Evolutionary conservation across 2,329 filamentous ascomycete genomes (phyloP).

Genomic region (Neophaeococcomyces mojaviensis): DNA sequence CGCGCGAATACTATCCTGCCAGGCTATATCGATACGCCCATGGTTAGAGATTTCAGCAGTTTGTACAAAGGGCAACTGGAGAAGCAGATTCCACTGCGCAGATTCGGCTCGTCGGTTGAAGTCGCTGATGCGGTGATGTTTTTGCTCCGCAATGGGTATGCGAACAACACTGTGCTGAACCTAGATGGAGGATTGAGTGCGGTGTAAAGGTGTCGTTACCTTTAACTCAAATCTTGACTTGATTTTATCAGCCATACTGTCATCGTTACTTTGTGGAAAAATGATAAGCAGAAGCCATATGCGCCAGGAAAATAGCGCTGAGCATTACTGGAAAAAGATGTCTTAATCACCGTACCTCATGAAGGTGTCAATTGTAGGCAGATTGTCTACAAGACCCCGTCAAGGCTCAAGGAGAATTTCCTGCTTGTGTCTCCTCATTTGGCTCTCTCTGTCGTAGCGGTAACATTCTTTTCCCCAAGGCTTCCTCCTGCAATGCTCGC

Average conservation of each 20-base stretch:
- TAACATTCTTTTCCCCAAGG: too few species aligned
- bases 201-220: conserved; percentile 32
- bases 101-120: conserved; percentile 62
- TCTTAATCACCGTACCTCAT: too few species aligned
- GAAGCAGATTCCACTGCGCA: conserved; percentile 53
- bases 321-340: too few species aligned
- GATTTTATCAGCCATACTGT: background rate
- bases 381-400: too few species aligned
- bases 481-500: too few species aligned
- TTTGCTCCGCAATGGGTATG: conserved; percentile 68
- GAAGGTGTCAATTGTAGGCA: too few species aligned
- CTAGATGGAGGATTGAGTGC: conserved; percentile 78
- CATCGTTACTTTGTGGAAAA: too few species aligned
- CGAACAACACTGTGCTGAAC: conserved; percentile 80
- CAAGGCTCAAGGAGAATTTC: too few species aligned
- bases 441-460: too few species aligned
- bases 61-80: conserved; percentile 5
- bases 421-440: too few species aligned
- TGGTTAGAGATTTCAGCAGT: conserved; percentile 59
- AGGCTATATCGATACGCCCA: conserved; percentile 73
- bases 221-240: background rate
- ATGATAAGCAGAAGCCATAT: too few species aligned
- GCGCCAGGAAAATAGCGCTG: too few species aligned
- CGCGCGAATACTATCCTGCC: conserved; percentile 75
- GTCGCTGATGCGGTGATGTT: conserved; percentile 78